These are phyloP conservation scores for Neurospora sp. DNA, from an alignment of 495 filamentous ascomycete species.

Conservation along the genomic window DNA sequence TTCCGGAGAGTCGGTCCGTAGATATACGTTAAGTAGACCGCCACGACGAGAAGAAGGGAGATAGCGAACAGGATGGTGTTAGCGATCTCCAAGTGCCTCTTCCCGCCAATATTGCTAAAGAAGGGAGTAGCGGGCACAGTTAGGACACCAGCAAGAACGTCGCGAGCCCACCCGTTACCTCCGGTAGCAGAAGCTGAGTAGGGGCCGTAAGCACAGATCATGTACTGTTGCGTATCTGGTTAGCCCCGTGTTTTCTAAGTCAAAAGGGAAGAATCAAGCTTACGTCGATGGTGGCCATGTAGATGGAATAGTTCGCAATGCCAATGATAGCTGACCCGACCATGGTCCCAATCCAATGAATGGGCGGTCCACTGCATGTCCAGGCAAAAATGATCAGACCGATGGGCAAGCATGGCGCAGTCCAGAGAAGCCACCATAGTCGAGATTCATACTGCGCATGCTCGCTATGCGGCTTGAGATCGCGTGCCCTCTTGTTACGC, in stretches of 20 bases:
- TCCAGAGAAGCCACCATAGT: slow-evolving; percentile 48
- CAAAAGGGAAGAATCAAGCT: not conserved
- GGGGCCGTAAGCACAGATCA: slow-evolving; percentile 70
- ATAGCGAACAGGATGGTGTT: slow-evolving; percentile 65
- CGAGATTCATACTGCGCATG: slow-evolving; percentile 49
- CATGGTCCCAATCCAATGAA: slow-evolving; percentile 53
- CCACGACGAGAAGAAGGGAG: slow-evolving; percentile 54
- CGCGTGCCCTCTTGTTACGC: slow-evolving; percentile 42
- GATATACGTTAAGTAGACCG: slow-evolving; percentile 71
- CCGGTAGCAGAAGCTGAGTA: slow-evolving; percentile 73
- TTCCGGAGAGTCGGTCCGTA: slow-evolving; percentile 58
- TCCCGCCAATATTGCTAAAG: slow-evolving; percentile 49
- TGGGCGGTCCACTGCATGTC: slow-evolving; percentile 51
- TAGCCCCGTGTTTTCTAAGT: not conserved
- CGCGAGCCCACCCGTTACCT: slow-evolving; percentile 58
- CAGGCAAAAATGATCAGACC: slow-evolving; percentile 62
- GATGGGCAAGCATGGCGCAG: slow-evolving; percentile 54
- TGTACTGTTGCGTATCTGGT: slow-evolving; percentile 36
- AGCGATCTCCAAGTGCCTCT: slow-evolving; percentile 50
- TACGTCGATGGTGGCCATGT: slow-evolving; percentile 68
- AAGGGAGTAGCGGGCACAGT: slow-evolving; percentile 68
- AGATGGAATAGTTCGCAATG: slow-evolving; percentile 61
- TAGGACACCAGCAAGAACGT: slow-evolving; percentile 72
- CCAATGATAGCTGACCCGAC: slow-evolving; percentile 52
- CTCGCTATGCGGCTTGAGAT: slow-evolving; percentile 44